phyloP scores from a whole-genome alignment of 1,284 basidiomycete genomes.

The Acaromyces ingoldii region DNA sequence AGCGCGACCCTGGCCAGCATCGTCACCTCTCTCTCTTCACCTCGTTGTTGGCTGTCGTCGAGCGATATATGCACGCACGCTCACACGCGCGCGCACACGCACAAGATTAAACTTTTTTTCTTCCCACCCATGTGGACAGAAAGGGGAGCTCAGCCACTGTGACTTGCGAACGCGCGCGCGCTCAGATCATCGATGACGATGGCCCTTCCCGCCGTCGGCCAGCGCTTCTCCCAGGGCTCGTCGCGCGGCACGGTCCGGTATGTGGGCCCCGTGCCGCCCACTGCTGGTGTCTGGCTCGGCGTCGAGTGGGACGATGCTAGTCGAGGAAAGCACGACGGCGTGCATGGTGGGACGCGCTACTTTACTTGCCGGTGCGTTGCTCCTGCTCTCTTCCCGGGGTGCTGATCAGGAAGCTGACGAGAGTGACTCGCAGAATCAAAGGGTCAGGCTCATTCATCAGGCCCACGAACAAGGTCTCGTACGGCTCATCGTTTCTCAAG shows the following conservation, averaged over 20 bases:
- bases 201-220: conserved; percentile 14
- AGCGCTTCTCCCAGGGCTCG: conserved; percentile 23
- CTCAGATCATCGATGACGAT: neutral
- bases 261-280: conserved; percentile 64
- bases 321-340: conserved; percentile 81
- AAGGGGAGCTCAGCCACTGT: too few relatives aligned
- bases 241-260: conserved; percentile 62
- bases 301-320: conserved; percentile 86
- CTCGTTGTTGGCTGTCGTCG: neutral
- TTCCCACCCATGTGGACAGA: neutral
- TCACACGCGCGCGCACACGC: neutral
- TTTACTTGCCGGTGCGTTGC: conserved; percentile 55
- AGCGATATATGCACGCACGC: neutral
- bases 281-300: conserved; percentile 75
- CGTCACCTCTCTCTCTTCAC: too few relatives aligned
- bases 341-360: conserved; percentile 65
- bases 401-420: conserved; percentile 4
- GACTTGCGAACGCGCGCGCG: too few relatives aligned
- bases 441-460: conserved; percentile 32
- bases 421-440: neutral
- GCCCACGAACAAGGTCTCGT: conserved; percentile 22
- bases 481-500: conserved; percentile 62
- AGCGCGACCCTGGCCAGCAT: neutral
- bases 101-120: neutral
- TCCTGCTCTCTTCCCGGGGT: neutral